Evolutionary conservation across 306 rosid genomes (phyloP), one percentile per base, ranked within the genome.

Genomic region (Rosa chinensis): DNA sequence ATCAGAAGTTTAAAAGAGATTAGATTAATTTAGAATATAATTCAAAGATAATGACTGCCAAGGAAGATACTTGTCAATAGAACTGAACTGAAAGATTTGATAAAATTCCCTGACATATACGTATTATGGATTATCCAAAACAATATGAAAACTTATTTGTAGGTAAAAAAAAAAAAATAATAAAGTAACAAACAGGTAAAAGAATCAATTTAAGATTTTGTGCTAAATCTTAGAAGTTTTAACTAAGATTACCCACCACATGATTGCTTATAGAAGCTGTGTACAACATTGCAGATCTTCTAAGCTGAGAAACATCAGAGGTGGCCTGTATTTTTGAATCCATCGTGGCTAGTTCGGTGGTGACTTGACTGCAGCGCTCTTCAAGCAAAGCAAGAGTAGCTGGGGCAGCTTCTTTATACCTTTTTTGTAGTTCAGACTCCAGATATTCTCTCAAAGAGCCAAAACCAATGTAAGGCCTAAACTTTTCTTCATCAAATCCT

Each of bases 371-470:
- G 82, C 98, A 95, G 71, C 99, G 97, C 76, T 95, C 97, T 88
- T 95, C 99, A 56, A 95, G 97, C 89, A 95, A 81, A 63, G 99
- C 97, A 62, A 95, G 93, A 47, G 99, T 95, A 79, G 98, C 93
- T 69, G 99, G 99, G 5, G 97, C 96, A 42, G 99, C 99, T 82
- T 95, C 99, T 89, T 95, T 95, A 88, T 92, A 95, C 79, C 92
- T 91, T 88, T 89, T 92, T 84, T 95, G 98, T 80, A 95, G 97
- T 86, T 95, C 96, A 52, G 96, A 88, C 85, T 95, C 99, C 74
- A 95, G 84, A 72, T 80, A 95, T 72, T 92, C 99, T 77, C 91
- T 91, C 83, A 95, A 76, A 85, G 89, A 78, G 73, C 90, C 78
- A 87, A 95, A 95, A 56, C 99, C 99, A 80, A 95, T 86, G 77